phyloP scores from a whole-genome alignment of 441 rosid genomes.

The Euphorbia corollata region DNA sequence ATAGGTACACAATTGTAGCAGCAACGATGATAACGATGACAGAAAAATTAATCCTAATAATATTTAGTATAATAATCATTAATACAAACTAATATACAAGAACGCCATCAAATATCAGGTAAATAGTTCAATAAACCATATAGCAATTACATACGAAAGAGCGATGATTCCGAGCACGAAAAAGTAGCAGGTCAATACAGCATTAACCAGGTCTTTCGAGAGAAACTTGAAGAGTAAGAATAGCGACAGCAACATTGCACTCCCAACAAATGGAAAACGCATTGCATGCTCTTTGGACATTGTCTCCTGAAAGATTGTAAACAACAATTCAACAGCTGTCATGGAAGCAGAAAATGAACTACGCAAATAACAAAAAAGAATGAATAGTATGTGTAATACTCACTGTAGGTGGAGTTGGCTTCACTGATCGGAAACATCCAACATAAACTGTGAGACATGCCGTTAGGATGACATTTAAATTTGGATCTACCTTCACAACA shows the following conservation, averaged over 20 bases:
- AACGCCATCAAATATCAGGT: neutral
- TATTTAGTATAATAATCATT: neutral
- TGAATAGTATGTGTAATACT: constrained; percentile 22
- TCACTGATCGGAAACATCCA: constrained; percentile 83
- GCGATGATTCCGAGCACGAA: constrained; percentile 86
- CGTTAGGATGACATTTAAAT: constrained; percentile 80
- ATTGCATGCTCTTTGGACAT: constrained; percentile 98
- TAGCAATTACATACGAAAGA: constrained; percentile 63
- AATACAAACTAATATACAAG: neutral
- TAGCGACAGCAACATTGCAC: constrained; percentile 89
- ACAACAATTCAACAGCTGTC: constrained; percentile 15
- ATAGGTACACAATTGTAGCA: neutral
- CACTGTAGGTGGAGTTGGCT: constrained; percentile 81
- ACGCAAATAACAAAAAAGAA: neutral
- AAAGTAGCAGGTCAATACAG: constrained; percentile 91
- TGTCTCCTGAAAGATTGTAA: constrained; percentile 59
- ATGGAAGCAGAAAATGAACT: neutral
- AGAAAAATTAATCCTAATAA: neutral
- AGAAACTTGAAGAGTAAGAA: constrained; percentile 93
- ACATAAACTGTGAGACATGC: constrained; percentile 78
- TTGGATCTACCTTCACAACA: constrained; percentile 71
- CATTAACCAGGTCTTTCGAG: constrained; percentile 90
- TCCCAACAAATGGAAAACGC: constrained; percentile 97
- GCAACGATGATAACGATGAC: neutral
- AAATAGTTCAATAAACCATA: constrained; percentile 5